Evolutionary conservation across 2,329 filamentous ascomycete species (phyloP).

Genomic region (Zymoseptoria ardabiliae): DNA sequence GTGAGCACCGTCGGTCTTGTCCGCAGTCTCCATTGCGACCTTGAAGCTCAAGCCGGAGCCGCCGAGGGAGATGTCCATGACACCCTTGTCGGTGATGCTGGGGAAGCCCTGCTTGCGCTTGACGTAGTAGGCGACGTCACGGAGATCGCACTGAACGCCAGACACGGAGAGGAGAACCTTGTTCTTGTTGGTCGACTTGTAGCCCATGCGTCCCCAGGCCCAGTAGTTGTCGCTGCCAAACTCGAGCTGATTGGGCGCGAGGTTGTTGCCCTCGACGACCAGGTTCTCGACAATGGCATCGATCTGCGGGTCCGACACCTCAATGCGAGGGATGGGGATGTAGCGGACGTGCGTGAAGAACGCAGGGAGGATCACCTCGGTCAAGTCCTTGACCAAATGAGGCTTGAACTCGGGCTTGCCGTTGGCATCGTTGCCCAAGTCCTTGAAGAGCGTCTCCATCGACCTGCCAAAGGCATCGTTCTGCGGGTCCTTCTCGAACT

Average conservation of each 20-base stretch:
- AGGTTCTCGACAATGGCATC: conserved; percentile 92
- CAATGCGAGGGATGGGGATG: conserved; percentile 86
- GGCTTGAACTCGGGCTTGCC: conserved; percentile 89
- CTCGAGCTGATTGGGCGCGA: conserved; percentile 87
- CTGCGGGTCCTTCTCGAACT: conserved; percentile 81
- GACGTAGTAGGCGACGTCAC: conserved; percentile 86
- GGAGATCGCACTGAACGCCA: conserved; percentile 84
- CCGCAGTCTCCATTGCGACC: conserved; percentile 75
- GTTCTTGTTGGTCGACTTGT: conserved; percentile 74
- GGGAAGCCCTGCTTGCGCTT: conserved; percentile 94
- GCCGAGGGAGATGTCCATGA: conserved; percentile 80
- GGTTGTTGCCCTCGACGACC: conserved; percentile 90
- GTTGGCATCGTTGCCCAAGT: conserved; percentile 78
- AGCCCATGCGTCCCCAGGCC: conserved; percentile 86
- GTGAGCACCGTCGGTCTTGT: conserved; percentile 66
- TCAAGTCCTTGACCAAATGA: conserved; percentile 81
- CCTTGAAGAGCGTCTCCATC: conserved; percentile 75
- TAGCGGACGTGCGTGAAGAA: conserved; percentile 82
- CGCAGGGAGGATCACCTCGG: conserved; percentile 75
- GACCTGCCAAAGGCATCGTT: conserved; percentile 74
- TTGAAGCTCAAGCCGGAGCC: conserved; percentile 88
- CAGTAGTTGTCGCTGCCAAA: conserved; percentile 89
- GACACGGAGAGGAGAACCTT: conserved; percentile 78
- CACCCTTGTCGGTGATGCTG: conserved; percentile 74
- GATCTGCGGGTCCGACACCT: conserved; percentile 75